Evolutionary conservation across 108 stramenopile species (phyloP).

Genomic region (Cyclotella kingstonii): DNA sequence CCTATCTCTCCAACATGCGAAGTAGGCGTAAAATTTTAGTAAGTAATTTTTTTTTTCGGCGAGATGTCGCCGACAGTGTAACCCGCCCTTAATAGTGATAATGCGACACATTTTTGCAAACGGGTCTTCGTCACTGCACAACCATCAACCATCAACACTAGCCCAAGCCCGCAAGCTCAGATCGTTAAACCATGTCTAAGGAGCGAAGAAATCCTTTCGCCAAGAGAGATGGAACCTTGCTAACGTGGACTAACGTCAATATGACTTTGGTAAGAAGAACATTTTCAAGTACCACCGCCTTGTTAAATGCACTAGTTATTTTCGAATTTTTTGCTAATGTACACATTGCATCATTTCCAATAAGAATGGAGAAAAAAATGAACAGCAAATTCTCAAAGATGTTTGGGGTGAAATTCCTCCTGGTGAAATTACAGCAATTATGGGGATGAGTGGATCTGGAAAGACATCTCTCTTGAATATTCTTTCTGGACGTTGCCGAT

Average conservation of each 20-base stretch:
- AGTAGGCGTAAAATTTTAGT: too few relatives aligned
- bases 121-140: too few relatives aligned
- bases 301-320: background rate
- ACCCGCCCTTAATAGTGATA: too few relatives aligned
- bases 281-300: background rate
- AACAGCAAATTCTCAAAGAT: slow-evolving; percentile 44
- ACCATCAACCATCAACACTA: too few relatives aligned
- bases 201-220: slow-evolving; percentile 62
- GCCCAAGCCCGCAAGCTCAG: too few relatives aligned
- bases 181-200: slow-evolving; percentile 25
- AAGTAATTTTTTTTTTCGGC: too few relatives aligned
- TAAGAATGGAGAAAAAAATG: slow-evolving; percentile 22
- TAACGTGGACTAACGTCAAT: slow-evolving; percentile 66
- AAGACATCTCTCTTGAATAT: slow-evolving; percentile 84
- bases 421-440: slow-evolving; percentile 65
- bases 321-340: background rate
- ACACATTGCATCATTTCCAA: background rate
- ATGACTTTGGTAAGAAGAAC: slow-evolving; percentile 55
- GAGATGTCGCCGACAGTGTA: too few relatives aligned
- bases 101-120: too few relatives aligned
- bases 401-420: slow-evolving; percentile 76
- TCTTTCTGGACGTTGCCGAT: slow-evolving; percentile 61
- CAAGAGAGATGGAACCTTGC: slow-evolving; percentile 54
- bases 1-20: too few relatives aligned
- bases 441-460: slow-evolving; percentile 76